Evolutionary conservation across 208 protist species (phyloP).

Genomic region (Sergeia podlipaevii): DNA sequence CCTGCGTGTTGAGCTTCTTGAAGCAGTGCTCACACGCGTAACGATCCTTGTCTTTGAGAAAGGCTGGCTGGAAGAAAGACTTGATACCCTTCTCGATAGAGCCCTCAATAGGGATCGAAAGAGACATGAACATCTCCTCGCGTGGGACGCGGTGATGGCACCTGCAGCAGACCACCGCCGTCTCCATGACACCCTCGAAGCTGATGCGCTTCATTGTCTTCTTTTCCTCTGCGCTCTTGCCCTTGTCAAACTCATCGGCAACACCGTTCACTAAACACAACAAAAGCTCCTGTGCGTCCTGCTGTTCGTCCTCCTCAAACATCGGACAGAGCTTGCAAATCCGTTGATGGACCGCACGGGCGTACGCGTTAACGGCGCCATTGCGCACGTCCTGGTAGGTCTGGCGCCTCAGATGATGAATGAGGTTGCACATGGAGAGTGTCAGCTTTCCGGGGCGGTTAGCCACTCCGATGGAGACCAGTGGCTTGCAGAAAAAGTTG

Average conservation of each 20-base stretch:
- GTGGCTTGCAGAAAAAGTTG: constrained; percentile 36
- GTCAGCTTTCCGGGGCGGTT: constrained; percentile 45
- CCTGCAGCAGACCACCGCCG: constrained; percentile 48
- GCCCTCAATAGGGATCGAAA: constrained; percentile 69
- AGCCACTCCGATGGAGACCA: constrained; percentile 10
- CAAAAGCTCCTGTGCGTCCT: constrained; percentile 89
- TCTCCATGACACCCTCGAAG: constrained; percentile 68
- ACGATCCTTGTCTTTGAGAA: constrained; percentile 52
- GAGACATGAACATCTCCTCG: constrained; percentile 84
- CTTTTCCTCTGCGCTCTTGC: constrained; percentile 49
- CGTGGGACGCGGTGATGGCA: constrained; percentile 43
- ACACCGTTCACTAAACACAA: constrained; percentile 81
- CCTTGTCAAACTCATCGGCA: constrained; percentile 79
- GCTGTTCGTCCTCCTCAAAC: constrained; percentile 80
- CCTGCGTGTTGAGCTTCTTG: constrained; percentile 34
- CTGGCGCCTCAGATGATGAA: constrained; percentile 41
- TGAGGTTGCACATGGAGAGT: constrained; percentile 26
- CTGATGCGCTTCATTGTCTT: constrained; percentile 36
- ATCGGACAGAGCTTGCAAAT: constrained; percentile 44
- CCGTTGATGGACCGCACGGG: constrained; percentile 31
- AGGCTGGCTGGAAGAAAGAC: constrained; percentile 34
- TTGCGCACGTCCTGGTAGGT: constrained; percentile 52
- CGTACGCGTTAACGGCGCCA: constrained; percentile 37
- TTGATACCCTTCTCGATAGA: constrained; percentile 53
- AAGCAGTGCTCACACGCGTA: constrained; percentile 89